Base-by-base conservation (phyloP, 345 rosid genomes). In the Gossypium australe region DNA sequence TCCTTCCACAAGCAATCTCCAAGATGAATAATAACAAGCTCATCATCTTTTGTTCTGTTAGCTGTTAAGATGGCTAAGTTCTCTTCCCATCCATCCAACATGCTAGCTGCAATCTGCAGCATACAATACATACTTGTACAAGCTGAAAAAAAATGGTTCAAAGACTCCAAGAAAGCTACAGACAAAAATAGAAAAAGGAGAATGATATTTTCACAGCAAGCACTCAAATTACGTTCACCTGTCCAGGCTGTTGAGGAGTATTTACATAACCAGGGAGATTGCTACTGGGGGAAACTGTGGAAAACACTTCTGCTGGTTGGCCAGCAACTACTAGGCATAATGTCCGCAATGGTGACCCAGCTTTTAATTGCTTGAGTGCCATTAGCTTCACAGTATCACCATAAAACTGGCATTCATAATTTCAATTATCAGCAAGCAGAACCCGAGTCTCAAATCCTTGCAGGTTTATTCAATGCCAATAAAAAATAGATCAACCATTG, bases 81-180 rank as follows among this genome's bases (percentile, higher is more conserved):
- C 78, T 93, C 97, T 79, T 92, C 98, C 99, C 99, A 96, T 51
- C 84, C 93, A 77, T 96, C 95, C 78, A 95, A 97, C 98, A 96
- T 93, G 81, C 82, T 89, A 77, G 88, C 74, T 77, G 88, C 92
- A 79, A 81, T n/a, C 98, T 95, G 86, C 2, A 64, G 55, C 56
- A 70, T 29, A 43, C 45, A 76, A 77, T 70, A 68, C 41, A 78
- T 11, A 75, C 17, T 22, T 43, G 34, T 38, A 66, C 22, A 66
- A 41, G 56, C 61, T 48, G 8, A 25, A 25, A 22, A 72, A 18
- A 61, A 22, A 60, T 27, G 66, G 75, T 72, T 72, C 4, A 58
- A 44, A 58, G 47, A 13, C 52, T 58, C 29, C 16, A 20, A 58
- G 34, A 83, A 79, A 75, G 48, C 59, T 49, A 27, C 57, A 55